A percentile compares a stretch with the other conserved stretches of the same genome.
phyloP scores from a whole-genome alignment of 371 early-diverging fungal species.

The Apophysomyces sp. region DNA sequence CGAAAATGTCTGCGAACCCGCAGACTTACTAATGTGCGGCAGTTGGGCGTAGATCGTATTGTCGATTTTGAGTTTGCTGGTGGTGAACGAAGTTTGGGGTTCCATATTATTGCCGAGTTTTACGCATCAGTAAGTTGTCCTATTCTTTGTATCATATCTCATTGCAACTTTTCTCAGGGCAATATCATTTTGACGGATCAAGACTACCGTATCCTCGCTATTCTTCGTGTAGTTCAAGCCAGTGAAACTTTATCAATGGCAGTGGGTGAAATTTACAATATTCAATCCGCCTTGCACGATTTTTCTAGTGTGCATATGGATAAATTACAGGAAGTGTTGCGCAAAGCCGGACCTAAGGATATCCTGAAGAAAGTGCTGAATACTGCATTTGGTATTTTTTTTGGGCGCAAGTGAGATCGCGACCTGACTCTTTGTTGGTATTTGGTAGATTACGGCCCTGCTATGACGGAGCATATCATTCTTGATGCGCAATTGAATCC shows the following conservation, averaged over 20 bases:
- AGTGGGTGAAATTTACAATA: constrained; percentile 78
- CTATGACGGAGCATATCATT: constrained; percentile 86
- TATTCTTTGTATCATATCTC: not conserved
- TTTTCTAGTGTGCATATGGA: constrained; percentile 62
- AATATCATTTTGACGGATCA: constrained; percentile 95
- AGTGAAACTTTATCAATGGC: constrained; percentile 73
- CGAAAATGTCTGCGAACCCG: constrained; percentile 90
- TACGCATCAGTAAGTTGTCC: constrained; percentile 72
- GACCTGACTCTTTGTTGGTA: not conserved
- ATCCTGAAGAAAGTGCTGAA: constrained; percentile 78
- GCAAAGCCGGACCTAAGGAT: constrained; percentile 69
- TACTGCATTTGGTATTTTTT: constrained; percentile 65
- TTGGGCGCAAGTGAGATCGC: too few species aligned
- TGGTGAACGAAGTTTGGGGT: constrained; percentile 63
- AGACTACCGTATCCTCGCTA: constrained; percentile 78
- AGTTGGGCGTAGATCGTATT: constrained; percentile 92
- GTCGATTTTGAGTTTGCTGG: constrained; percentile 91
- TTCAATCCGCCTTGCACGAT: constrained; percentile 51
- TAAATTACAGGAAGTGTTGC: constrained; percentile 53
- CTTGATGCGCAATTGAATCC: constrained; percentile 70
- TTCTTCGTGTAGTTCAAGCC: constrained; percentile 86
- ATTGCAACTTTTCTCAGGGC: constrained; percentile 52
- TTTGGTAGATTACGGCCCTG: constrained; percentile 77
- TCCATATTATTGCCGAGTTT: constrained; percentile 93
- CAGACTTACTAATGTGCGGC: constrained; percentile 78